A percentile compares a stretch with the other conserved stretches of the same genome.
Evolutionary conservation across 257 asterid genomes (phyloP).

Genomic region (Lycium barbarum): DNA sequence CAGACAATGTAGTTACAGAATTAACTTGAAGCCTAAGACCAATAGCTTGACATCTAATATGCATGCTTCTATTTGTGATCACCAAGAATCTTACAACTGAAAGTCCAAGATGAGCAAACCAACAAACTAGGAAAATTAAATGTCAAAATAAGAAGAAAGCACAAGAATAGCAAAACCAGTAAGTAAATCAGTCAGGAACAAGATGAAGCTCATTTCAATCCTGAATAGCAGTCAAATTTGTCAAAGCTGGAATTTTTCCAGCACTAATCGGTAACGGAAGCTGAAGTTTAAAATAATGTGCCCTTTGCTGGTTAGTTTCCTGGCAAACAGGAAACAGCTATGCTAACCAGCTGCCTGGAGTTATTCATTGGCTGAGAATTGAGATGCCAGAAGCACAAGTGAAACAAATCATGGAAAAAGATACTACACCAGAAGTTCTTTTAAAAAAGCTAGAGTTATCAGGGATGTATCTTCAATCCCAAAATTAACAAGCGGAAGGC

Average conservation of each 20-base stretch:
- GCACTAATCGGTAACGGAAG: not conserved
- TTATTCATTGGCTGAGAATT: not conserved
- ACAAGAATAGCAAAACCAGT: not conserved
- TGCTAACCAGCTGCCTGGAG: not conserved
- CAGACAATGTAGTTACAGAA: not conserved
- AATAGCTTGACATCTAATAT: not conserved
- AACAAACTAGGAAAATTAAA: not conserved
- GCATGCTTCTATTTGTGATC: too few species aligned
- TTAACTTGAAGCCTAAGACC: not conserved
- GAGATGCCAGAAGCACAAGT: not conserved
- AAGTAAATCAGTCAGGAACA: not conserved
- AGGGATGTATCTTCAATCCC: not conserved
- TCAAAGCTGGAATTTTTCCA: not conserved
- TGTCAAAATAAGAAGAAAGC: not conserved
- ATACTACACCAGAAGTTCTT: constrained; percentile 18
- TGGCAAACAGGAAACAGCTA: not conserved
- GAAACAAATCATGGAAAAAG: not conserved
- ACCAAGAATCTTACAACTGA: too few species aligned
- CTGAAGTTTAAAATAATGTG: not conserved
- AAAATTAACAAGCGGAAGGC: not conserved
- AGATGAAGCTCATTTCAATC: not conserved
- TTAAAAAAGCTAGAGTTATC: not conserved
- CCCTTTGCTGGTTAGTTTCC: not conserved
- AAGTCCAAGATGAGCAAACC: too few species aligned
- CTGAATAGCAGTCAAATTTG: not conserved